Conservation (phyloP, 306 rosid genomes). For the Arachis hypogaea region DNA sequence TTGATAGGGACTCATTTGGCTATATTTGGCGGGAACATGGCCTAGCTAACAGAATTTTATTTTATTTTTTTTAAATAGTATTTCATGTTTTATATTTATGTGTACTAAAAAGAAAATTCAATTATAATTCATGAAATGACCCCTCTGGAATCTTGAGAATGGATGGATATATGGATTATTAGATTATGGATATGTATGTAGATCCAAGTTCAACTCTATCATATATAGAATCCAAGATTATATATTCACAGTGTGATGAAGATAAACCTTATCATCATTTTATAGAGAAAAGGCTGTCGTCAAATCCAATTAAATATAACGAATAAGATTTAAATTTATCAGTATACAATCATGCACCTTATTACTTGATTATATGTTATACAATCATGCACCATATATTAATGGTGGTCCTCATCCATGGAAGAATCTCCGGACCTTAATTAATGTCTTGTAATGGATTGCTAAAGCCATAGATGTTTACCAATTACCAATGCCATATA, state of each 20-base stretch:
- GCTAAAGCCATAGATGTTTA: not conserved
- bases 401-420: not conserved
- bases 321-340: too few species aligned
- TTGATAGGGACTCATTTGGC: conserved; percentile 19
- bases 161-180: too few species aligned
- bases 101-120: not conserved
- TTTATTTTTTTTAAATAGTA: not conserved
- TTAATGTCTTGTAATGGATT: not conserved
- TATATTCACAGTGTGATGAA: conserved; percentile 6
- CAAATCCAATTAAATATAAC: not conserved
- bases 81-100: not conserved
- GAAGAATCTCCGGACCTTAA: not conserved
- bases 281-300: not conserved
- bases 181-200: not conserved
- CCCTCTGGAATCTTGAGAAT: conserved; percentile 34
- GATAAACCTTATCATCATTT: not conserved
- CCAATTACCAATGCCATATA: too few species aligned
- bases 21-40: conserved; percentile 5
- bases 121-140: not conserved
- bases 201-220: conserved; percentile 10
- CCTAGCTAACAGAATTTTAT: not conserved
- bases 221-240: conserved; percentile 17
- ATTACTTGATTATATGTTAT: not conserved
- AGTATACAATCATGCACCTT: too few species aligned
- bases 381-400: not conserved